A percentile compares a stretch with the other conserved stretches of the same genome.
Conservation (phyloP, 2,329 filamentous ascomycete species). For the Gremmenia infestans region DNA sequence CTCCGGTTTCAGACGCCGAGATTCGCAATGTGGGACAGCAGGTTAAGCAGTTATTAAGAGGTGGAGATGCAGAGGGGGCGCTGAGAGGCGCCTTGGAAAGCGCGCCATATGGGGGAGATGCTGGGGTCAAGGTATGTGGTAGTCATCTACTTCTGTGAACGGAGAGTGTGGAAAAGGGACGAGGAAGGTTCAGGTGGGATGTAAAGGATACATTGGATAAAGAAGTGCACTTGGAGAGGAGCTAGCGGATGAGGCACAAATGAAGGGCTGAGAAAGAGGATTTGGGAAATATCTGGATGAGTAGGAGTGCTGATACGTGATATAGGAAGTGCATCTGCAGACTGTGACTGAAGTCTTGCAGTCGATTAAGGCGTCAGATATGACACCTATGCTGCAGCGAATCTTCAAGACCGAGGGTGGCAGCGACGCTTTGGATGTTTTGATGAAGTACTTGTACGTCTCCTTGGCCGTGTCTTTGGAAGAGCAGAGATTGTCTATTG, state of each 20-base stretch:
- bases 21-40: slow-evolving; percentile 74
- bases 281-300: not conserved
- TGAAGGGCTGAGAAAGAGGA: not conserved
- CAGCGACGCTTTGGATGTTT: slow-evolving; percentile 77
- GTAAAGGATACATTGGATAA: not conserved
- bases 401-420: slow-evolving; percentile 77
- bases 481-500: not conserved
- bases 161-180: not conserved
- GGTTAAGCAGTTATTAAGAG: slow-evolving; percentile 80
- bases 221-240: no score
- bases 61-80: slow-evolving; percentile 83
- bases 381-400: slow-evolving; percentile 79
- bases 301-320: not conserved
- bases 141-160: not conserved
- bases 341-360: slow-evolving; percentile 91
- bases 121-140: slow-evolving; percentile 50
- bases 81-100: slow-evolving; percentile 79
- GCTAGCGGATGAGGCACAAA: no score
- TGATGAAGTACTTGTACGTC: slow-evolving; percentile 96
- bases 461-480: not conserved
- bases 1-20: slow-evolving; percentile 70
- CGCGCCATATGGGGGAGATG: slow-evolving; percentile 66
- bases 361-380: slow-evolving; percentile 93
- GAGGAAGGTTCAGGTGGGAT: not conserved
- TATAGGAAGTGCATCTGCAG: slow-evolving; percentile 76